phyloP scores from a whole-genome alignment of 73 alveolate species.

The Tetrahymena borealis region DNA sequence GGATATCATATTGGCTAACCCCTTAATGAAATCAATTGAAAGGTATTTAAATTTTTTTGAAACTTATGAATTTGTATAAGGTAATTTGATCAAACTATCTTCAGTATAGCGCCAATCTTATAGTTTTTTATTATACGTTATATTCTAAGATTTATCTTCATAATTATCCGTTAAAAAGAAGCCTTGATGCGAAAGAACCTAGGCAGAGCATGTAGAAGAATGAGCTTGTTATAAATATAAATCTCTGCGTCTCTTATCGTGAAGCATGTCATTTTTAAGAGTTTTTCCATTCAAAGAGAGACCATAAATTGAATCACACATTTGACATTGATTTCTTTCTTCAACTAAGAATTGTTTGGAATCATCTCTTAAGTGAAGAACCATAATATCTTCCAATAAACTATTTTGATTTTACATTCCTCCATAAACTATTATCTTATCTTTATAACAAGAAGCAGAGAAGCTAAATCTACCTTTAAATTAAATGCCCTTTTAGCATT shows the following conservation, averaged over 20 bases:
- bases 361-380: conserved; percentile 33
- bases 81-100: not conserved
- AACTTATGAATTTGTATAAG: not conserved
- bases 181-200: not conserved
- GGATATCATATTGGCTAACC: not conserved
- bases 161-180: no score
- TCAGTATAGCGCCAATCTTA: not conserved
- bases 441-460: conserved; percentile 13
- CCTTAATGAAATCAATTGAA: not conserved
- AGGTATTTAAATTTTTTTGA: not conserved
- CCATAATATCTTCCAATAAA: conserved; percentile 43
- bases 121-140: not conserved
- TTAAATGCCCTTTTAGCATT: not conserved
- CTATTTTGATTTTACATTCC: conserved; percentile 26
- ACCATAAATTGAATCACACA: not conserved
- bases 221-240: not conserved
- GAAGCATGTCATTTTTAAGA: not conserved
- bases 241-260: not conserved
- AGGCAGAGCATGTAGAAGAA: not conserved
- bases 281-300: not conserved
- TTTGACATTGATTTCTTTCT: not conserved
- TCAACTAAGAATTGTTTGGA: conserved; percentile 9
- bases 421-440: conserved; percentile 24
- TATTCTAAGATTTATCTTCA: not conserved
- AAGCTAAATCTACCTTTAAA: not conserved